Evolutionary conservation across 2,329 filamentous ascomycete species (phyloP).

Genomic region (Ophiostoma novo-ulmi): DNA sequence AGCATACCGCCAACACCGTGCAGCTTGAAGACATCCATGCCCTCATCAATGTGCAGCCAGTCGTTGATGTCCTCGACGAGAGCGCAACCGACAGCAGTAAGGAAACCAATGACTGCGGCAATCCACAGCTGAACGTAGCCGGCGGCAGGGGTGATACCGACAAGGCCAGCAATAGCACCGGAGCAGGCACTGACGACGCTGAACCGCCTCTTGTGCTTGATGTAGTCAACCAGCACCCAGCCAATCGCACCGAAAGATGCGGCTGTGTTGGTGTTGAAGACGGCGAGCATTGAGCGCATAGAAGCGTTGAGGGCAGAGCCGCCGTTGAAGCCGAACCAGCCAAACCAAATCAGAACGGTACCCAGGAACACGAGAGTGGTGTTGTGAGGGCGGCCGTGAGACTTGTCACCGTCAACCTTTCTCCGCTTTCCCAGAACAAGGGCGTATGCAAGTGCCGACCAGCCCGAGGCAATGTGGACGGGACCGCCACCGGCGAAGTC

Average conservation of each 20-base stretch:
- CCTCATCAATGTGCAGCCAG: conserved; percentile 71
- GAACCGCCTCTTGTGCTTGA: conserved; percentile 86
- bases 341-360: conserved; percentile 78
- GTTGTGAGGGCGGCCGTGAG: conserved; percentile 63
- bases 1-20: conserved; percentile 80
- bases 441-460: conserved; percentile 66
- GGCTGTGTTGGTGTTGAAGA: conserved; percentile 80
- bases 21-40: conserved; percentile 86
- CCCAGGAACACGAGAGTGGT: conserved; percentile 69
- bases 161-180: conserved; percentile 78
- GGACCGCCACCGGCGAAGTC: conserved; percentile 73
- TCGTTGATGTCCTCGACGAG: conserved; percentile 81
- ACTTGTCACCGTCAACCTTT: conserved; percentile 46
- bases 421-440: conserved; percentile 66
- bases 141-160: conserved; percentile 79
- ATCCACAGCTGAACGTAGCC: conserved; percentile 69
- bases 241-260: conserved; percentile 76
- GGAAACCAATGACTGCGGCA: conserved; percentile 54
- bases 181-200: conserved; percentile 92
- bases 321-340: conserved; percentile 96
- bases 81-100: conserved; percentile 66
- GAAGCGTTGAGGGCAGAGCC: conserved; percentile 77
- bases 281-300: conserved; percentile 83
- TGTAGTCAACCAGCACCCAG: conserved; percentile 80
- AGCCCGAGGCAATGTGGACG: conserved; percentile 69